Evolutionary conservation across 2,329 filamentous ascomycete species (phyloP).

Genomic region (Fusarium cicatricum): DNA sequence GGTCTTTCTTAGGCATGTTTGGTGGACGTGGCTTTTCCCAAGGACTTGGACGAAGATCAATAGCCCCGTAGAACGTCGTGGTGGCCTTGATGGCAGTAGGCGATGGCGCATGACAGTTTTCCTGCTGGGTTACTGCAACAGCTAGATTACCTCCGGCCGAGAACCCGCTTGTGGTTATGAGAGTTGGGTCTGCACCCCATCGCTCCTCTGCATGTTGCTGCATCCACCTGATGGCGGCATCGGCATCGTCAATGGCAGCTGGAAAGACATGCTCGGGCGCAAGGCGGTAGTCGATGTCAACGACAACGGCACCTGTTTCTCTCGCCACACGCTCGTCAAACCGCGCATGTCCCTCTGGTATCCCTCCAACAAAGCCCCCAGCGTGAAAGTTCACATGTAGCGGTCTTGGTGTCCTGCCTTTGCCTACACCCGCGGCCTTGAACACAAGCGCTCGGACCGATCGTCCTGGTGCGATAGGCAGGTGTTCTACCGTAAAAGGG

Average conservation of each 20-base stretch:
- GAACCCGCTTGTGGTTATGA: constrained; percentile 54
- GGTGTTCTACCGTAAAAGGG: constrained; percentile 46
- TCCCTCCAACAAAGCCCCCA: constrained; percentile 54
- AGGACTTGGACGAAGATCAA: constrained; percentile 51
- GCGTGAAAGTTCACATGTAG: constrained; percentile 56
- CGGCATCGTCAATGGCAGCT: constrained; percentile 55
- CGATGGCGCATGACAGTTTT: constrained; percentile 30
- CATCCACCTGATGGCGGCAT: constrained; percentile 53
- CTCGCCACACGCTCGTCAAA: constrained; percentile 48
- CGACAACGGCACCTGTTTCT: constrained; percentile 53
- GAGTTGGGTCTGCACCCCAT: constrained; percentile 49
- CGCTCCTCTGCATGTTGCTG: constrained; percentile 47
- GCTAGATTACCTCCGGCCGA: constrained; percentile 56
- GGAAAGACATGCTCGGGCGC: constrained; percentile 62
- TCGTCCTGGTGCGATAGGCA: constrained; percentile 42
- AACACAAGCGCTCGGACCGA: constrained; percentile 49
- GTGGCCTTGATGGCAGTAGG: constrained; percentile 47
- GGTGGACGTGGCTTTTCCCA: constrained; percentile 50
- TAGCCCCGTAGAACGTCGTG: constrained; percentile 51
- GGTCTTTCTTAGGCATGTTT: constrained; percentile 49
- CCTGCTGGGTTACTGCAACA: constrained; percentile 45
- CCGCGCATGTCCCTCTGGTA: constrained; percentile 49
- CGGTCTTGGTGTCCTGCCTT: constrained; percentile 44
- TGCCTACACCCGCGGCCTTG: constrained; percentile 30
- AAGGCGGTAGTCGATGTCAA: constrained; percentile 60